These are phyloP conservation scores for Clathrospora elynae DNA, from an alignment of 2,329 filamentous ascomycete species.

Conservation along the genomic window DNA sequence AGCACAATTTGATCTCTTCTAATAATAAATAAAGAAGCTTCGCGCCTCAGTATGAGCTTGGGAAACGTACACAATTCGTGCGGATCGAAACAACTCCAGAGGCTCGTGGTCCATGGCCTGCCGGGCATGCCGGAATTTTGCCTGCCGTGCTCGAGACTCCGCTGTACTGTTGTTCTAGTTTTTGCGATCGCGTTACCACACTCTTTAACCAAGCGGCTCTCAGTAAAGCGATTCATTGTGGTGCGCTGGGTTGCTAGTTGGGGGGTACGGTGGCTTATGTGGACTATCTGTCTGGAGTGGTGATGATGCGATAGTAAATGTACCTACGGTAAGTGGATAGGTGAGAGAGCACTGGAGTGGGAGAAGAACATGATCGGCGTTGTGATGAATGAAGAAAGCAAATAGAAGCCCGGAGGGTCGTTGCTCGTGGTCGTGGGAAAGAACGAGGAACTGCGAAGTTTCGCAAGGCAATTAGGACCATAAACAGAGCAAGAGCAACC, in stretches of 20 bases:
- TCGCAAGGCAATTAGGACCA: no score
- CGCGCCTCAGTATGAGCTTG: neutral
- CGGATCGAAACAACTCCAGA: slow-evolving; percentile 6
- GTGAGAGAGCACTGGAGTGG: no score
- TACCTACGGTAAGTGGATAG: neutral
- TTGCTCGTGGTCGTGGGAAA: no score
- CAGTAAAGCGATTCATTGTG: neutral
- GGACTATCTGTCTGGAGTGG: no score
- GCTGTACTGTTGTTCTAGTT: no score
- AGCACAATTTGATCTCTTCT: neutral
- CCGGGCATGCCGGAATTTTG: neutral
- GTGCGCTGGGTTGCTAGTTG: neutral
- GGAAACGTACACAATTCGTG: slow-evolving; percentile 6
- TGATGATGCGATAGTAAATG: neutral
- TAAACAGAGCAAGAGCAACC: no score
- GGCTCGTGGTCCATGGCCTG: slow-evolving; percentile 6
- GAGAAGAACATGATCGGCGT: no score
- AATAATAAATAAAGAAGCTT: neutral
- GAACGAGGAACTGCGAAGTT: no score
- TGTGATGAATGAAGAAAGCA: neutral
- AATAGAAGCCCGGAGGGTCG: no score
- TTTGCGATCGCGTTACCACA: neutral
- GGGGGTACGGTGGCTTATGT: no score
- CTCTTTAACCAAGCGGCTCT: neutral
- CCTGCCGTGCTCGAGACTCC: slow-evolving; percentile 5